Conservation (phyloP, 2,329 filamentous ascomycete species). For the Alternaria panax region DNA sequence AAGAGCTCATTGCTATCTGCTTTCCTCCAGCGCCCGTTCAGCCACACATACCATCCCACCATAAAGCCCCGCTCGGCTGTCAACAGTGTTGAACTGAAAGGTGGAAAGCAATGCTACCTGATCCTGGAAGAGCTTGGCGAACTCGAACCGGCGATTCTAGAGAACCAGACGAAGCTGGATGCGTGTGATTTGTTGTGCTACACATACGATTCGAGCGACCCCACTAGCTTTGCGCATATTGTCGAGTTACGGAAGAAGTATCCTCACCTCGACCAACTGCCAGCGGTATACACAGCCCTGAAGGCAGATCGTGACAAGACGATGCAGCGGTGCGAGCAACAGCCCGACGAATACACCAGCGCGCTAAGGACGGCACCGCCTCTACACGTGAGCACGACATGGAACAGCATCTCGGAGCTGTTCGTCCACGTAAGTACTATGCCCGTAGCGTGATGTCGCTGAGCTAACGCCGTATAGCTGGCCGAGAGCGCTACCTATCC, state of each 20-base stretch:
- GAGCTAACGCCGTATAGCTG: conserved; percentile 56
- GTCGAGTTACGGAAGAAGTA: conserved; percentile 80
- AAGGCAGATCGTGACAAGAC: conserved; percentile 97
- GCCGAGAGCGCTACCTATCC: conserved; percentile 93
- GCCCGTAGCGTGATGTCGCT: background rate
- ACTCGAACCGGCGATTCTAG: conserved; percentile 91
- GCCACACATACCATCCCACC: conserved; percentile 83
- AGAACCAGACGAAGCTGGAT: conserved; percentile 88
- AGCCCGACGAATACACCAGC: conserved; percentile 87
- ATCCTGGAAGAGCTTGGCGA: conserved; percentile 96
- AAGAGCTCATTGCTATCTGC: conserved; percentile 92
- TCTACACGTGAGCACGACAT: conserved; percentile 92
- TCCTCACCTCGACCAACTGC: conserved; percentile 85
- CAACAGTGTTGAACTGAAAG: conserved; percentile 94
- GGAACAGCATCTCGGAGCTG: conserved; percentile 91
- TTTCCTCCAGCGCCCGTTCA: conserved; percentile 89
- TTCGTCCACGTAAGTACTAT: conserved; percentile 73
- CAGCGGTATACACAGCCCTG: conserved; percentile 88
- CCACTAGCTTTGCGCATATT: conserved; percentile 93
- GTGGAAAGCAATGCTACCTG: conserved; percentile 95
- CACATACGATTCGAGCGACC: conserved; percentile 95
- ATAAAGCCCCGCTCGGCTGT: conserved; percentile 94
- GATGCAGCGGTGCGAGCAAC: conserved; percentile 90
- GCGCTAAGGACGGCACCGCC: conserved; percentile 87
- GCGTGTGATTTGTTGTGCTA: conserved; percentile 95